These are phyloP conservation scores for Xylariaceae sp. DNA, from an alignment of 2,329 filamentous ascomycete genomes.

Conservation along the genomic window DNA sequence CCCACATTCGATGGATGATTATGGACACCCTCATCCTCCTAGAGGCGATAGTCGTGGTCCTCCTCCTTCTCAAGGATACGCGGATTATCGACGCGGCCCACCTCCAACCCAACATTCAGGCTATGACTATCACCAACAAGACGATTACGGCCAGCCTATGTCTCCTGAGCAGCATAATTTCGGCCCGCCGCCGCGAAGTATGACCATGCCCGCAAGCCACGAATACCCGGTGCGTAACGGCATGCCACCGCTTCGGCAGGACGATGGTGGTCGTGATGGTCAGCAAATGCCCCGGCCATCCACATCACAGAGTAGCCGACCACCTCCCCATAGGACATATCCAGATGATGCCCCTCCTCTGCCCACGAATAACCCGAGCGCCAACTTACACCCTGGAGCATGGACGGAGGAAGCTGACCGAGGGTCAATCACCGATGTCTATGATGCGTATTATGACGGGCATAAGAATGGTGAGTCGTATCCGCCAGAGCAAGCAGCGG, in stretches of 20 bases:
- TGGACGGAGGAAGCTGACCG: constrained; percentile 34
- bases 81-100: constrained; percentile 33
- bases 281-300: constrained; percentile 48
- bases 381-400: constrained; percentile 30
- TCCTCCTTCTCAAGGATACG: constrained; percentile 33
- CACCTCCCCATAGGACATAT: constrained; percentile 49
- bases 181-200: constrained; percentile 50
- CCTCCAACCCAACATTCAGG: constrained; percentile 31
- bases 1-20: constrained; percentile 33
- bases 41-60: constrained; percentile 34
- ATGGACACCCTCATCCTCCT: constrained; percentile 34
- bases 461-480: constrained; percentile 31
- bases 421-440: constrained; percentile 46
- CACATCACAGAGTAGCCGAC: constrained; percentile 48
- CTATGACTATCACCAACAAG: constrained; percentile 35
- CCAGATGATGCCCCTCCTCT: constrained; percentile 39
- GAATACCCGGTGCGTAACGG: constrained; percentile 32
- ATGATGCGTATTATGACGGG: constrained; percentile 49
- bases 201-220: constrained; percentile 54
- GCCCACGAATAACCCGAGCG: constrained; percentile 26
- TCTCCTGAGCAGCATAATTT: constrained; percentile 39
- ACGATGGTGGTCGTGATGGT: constrained; percentile 43
- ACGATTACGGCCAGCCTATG: constrained; percentile 34
- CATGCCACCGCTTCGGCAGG: constrained; percentile 35
- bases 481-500: constrained; percentile 25